Conservation (phyloP, 768 basidiomycete species). For the Tulasnella sp. region DNA sequence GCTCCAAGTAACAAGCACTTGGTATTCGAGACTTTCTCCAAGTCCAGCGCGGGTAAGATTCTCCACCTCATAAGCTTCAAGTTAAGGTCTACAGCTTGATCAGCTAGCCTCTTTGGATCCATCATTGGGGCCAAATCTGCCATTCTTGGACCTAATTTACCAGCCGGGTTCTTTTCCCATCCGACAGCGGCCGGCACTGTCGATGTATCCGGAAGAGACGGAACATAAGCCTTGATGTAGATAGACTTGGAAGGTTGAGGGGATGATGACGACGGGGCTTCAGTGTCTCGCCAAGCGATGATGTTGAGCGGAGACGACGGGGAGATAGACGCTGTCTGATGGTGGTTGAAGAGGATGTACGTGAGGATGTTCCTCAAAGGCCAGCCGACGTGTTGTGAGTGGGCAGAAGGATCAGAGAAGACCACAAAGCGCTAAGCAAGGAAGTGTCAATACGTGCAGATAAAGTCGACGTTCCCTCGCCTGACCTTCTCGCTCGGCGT, state of each 20-base stretch:
- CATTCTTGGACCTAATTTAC: conserved; percentile 74
- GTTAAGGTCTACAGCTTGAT: conserved; percentile 96
- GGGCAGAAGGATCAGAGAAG: conserved; percentile 80
- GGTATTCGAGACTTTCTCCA: conserved; percentile 75
- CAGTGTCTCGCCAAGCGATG: conserved; percentile 66
- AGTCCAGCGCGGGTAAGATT: conserved; percentile 76
- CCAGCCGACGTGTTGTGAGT: conserved; percentile 71
- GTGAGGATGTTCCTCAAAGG: conserved; percentile 83
- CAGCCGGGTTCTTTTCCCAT: conserved; percentile 89
- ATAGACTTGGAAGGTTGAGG: conserved; percentile 40
- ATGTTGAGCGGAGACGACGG: conserved; percentile 38
- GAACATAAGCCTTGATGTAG: conserved; percentile 1
- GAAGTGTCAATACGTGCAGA: neutral
- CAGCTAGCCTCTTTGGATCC: conserved; percentile 87
- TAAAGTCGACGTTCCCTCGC: neutral
- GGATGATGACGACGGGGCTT: conserved; percentile 28
- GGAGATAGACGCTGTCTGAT: conserved; percentile 22
- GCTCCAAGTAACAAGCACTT: conserved; percentile 83
- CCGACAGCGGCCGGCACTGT: conserved; percentile 60
- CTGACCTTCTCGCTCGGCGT: conserved; percentile 34
- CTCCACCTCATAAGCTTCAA: conserved; percentile 98
- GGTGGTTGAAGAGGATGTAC: conserved; percentile 37
- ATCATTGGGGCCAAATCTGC: conserved; percentile 94
- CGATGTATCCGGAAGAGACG: neutral
- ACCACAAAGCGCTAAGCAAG: conserved; percentile 37